These are phyloP conservation scores for Hydnomerulius pinastri DNA, from an alignment of 768 basidiomycete species.

Conservation along the genomic window DNA sequence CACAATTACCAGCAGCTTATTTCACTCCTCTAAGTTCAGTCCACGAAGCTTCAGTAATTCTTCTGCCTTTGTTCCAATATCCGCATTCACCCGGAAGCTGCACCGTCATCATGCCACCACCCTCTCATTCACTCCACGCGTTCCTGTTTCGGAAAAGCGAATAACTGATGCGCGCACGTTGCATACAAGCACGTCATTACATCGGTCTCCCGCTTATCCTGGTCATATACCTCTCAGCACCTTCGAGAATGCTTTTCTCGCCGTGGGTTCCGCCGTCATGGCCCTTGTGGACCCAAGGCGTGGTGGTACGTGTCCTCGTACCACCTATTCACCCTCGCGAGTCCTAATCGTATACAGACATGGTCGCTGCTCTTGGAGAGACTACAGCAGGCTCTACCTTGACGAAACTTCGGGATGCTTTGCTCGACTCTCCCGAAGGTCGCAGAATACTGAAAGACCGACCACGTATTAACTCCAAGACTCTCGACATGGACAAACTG, in stretches of 20 bases:
- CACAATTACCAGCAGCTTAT: neutral
- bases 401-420: slow-evolving; percentile 69
- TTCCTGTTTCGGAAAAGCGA: neutral
- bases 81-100: neutral
- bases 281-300: slow-evolving; percentile 79
- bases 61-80: neutral
- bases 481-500: slow-evolving; percentile 71
- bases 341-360: too few species aligned
- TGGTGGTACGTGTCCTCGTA: slow-evolving; percentile 60
- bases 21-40: neutral
- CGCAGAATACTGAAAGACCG: slow-evolving; percentile 80
- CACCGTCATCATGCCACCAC: neutral
- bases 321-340: too few species aligned
- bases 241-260: slow-evolving; percentile 84
- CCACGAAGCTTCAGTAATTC: neutral
- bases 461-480: slow-evolving; percentile 77
- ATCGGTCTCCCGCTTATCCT: slow-evolving; percentile 56
- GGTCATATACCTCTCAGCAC: slow-evolving; percentile 81
- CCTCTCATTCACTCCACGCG: neutral
- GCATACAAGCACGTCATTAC: slow-evolving; percentile 9
- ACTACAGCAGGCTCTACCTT: slow-evolving; percentile 84
- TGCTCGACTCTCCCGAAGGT: slow-evolving; percentile 82
- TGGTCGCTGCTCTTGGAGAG: slow-evolving; percentile 93
- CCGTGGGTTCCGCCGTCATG: slow-evolving; percentile 83
- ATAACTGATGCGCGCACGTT: slow-evolving; percentile 8